Evolutionary conservation across 2,329 filamentous ascomycete genomes (phyloP), one percentile per base, ranked within the genome.

Genomic region (Stenocarpella maydis): DNA sequence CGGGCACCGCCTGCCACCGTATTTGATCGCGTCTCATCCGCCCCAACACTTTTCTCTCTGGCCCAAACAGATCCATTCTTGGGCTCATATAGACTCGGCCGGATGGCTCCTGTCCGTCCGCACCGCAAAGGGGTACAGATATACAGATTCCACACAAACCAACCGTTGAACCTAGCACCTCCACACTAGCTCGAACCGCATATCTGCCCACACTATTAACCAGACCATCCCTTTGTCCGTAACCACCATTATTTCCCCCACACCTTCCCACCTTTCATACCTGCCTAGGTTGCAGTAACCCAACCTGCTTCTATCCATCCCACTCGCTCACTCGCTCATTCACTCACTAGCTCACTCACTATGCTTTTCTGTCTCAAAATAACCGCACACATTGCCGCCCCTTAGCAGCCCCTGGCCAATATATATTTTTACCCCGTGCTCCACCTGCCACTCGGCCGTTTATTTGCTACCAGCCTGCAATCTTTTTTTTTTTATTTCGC

Each of bases 101-200:
- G 64, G 45, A 72, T 71, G 61, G 60, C 69, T 71, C 54, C 66
- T 52, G 58, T 53, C 65, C 52, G 63, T 49, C 58, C 58, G 43
- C 67, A 67, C n/a, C 49, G 53, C 67, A 71, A 71, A 71, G 69
- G 69, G 69, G 69, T 71, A 71, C 34, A 37, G 34, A 37, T 2
- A 9, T 10, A 37, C 69, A 65, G 55, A 65, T 63, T 71, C 65
- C 65, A 65, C 28, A 60, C 69, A 61, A 58, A 21, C 41, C 58
- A 61, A 61, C 41, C 41, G 41, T 61, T 61, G 58, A 65, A 67
- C 53, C 47, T 68, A 64, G 26, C 69, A 15, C 45, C 34, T 55
- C 63, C 64, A 39, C 41, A 37, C 41, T 68, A 52, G 41, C 61
- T 26, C 37, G 58, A 41, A 31, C 28, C 26, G 26, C 64, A 4